Evolutionary conservation across 371 early-diverging fungal genomes (phyloP), one percentile per base, ranked within the genome.

Genomic region (Mucor mucedo): DNA sequence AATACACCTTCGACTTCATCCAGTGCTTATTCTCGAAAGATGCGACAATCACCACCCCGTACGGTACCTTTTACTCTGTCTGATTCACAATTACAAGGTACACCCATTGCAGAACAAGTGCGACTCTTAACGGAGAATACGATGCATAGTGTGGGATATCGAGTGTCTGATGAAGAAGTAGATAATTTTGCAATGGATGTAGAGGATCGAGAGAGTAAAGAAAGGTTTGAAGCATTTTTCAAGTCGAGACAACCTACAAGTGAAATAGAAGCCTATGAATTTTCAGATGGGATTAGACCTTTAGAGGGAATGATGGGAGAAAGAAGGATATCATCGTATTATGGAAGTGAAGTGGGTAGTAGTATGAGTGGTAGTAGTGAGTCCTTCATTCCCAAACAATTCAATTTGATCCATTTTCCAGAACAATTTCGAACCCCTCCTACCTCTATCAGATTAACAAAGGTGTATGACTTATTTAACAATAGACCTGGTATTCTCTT

Each of bases 71-170:
- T 76, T 68, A 63, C 66, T 1, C 27, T 62, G 5, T 55, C 78
- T 32, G 65, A 68, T 5, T 58, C 58, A 0, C 55, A 56, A 7
- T 50, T 78, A 41, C 41, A 67, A 6, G 59, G 61, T 14, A 79
- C 82, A 13, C 82, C 82, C 1, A 66, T 71, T 8, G 68, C 70
- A 29, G 73, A 78, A 52, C 77, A 75, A 16, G 75, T 74, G 2
- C 62, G 52, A 21, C 67, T 74, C 32, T 59, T 81, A 16, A 64
- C 71, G 9, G 70, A 76, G 5, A 69, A 73, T 57, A 47, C 64
- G 5, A n/a, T 81, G 14, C 35, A 57, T 27, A 60, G 66, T 4
- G 55, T 60, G 8, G 70, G 71, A 27, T 45, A 35, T 54, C 27
- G 5, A 54, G 60, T 33, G 21, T 60, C 61, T 14, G 75, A 69